These are phyloP conservation scores for Acer campestre DNA, from an alignment of 345 rosid species.

Conservation along the genomic window DNA sequence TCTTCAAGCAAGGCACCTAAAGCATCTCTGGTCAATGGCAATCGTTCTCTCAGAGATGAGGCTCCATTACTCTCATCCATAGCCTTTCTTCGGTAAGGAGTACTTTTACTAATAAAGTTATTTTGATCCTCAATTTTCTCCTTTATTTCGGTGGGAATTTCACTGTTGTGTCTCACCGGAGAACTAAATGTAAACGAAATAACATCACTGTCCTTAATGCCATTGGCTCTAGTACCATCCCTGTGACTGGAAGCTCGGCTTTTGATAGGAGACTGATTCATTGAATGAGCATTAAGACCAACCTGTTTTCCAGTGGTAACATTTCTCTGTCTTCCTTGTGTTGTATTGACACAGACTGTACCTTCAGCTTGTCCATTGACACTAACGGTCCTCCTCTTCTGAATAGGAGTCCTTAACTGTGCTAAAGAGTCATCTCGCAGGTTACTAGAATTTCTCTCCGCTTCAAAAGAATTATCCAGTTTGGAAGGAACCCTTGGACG, in stretches of 20 bases:
- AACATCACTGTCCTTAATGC: slow-evolving; percentile 31
- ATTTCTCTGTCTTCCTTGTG: slow-evolving; percentile 33
- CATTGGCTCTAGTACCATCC: slow-evolving; percentile 31
- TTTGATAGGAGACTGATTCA: slow-evolving; percentile 18
- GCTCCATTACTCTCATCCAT: slow-evolving; percentile 32
- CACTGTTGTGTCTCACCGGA: slow-evolving; percentile 31
- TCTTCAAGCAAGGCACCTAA: slow-evolving; percentile 67
- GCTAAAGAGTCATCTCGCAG: slow-evolving; percentile 46
- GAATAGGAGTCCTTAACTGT: slow-evolving; percentile 40
- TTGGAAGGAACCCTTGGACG: slow-evolving; percentile 40
- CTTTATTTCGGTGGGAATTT: slow-evolving; percentile 22
- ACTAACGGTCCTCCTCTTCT: slow-evolving; percentile 58
- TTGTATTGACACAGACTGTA: slow-evolving; percentile 36
- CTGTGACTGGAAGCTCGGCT: slow-evolving; percentile 28
- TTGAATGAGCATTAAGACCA: slow-evolving; percentile 13
- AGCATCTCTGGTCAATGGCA: slow-evolving; percentile 49
- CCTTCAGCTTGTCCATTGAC: slow-evolving; percentile 45
- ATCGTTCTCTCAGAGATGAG: slow-evolving; percentile 30
- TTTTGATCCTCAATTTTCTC: slow-evolving; percentile 33
- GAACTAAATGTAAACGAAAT: slow-evolving; percentile 55
- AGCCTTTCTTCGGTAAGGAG: slow-evolving; percentile 25
- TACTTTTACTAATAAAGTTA: slow-evolving; percentile 3
- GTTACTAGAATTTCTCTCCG: slow-evolving; percentile 38
- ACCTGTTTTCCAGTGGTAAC: slow-evolving; percentile 28
- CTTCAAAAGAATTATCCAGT: slow-evolving; percentile 34